These are phyloP conservation scores for Lactuca sativa DNA, from an alignment of 129 eudicot species.

Conservation along the genomic window DNA sequence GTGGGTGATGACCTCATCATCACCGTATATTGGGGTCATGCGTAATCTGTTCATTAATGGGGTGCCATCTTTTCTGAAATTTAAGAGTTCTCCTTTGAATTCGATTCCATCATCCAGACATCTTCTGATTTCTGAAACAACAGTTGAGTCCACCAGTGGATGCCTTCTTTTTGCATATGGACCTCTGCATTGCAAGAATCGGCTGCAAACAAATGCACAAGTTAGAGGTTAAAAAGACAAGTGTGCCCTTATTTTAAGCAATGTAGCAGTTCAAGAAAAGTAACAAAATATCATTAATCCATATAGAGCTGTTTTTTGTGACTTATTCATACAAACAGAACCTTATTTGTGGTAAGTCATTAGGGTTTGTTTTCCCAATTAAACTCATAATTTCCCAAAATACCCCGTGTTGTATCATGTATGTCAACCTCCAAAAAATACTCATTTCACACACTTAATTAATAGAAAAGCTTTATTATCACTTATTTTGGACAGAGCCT, in stretches of 20 bases:
- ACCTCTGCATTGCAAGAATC: constrained; percentile 98
- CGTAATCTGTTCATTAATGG: constrained; percentile 88
- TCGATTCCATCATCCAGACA: constrained; percentile 77
- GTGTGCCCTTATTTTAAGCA: neutral
- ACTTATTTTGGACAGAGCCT: no score
- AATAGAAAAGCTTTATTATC: no score
- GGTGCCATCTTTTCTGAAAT: constrained; percentile 88
- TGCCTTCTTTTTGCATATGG: constrained; percentile 96
- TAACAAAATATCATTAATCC: no score
- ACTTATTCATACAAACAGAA: no score
- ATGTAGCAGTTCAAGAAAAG: no score
- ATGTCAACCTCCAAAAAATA: no score
- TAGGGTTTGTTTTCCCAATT: no score
- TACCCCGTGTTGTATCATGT: no score
- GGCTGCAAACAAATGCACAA: constrained; percentile 52
- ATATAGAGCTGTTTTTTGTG: no score
- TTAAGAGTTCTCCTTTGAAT: constrained; percentile 85
- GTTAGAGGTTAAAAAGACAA: constrained; percentile 2
- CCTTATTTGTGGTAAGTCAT: no score
- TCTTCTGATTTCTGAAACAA: constrained; percentile 86
- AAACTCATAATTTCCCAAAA: no score
- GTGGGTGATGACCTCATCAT: constrained; percentile 77
- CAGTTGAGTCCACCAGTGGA: constrained; percentile 75
- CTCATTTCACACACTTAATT: no score
- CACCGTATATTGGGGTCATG: constrained; percentile 87